These are phyloP conservation scores for Clarireedia sp. DNA, from an alignment of 2,329 filamentous ascomycete genomes.

Conservation along the genomic window DNA sequence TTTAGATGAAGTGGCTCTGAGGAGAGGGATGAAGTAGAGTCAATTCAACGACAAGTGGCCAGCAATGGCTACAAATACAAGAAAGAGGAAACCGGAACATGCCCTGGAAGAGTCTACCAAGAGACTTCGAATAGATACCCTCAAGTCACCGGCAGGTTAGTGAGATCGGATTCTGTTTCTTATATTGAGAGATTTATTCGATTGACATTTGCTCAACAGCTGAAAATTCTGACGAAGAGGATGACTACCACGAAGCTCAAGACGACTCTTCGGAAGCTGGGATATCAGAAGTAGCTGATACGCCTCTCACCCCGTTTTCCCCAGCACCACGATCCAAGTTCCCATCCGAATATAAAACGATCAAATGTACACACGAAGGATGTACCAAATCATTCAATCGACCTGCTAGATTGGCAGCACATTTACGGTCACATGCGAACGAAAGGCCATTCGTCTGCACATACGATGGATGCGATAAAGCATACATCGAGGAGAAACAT, in stretches of 20 bases:
- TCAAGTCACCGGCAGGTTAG: constrained; percentile 9
- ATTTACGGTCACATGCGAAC: constrained; percentile 78
- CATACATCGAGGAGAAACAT: constrained; percentile 80
- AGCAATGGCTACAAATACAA: constrained; percentile 20
- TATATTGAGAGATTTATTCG: background rate
- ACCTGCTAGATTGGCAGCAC: constrained; percentile 69
- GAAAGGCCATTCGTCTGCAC: constrained; percentile 72
- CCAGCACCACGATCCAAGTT: constrained; percentile 42
- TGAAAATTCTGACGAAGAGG: constrained; percentile 34
- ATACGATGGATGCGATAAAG: constrained; percentile 66
- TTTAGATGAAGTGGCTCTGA: background rate
- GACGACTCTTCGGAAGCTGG: constrained; percentile 27
- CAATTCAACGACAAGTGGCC: background rate
- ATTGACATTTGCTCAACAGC: constrained; percentile 4
- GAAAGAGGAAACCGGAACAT: constrained; percentile 19
- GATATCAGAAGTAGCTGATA: constrained; percentile 31
- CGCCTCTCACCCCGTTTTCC: constrained; percentile 43
- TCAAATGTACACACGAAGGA: constrained; percentile 63
- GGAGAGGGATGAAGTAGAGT: background rate
- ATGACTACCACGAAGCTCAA: constrained; percentile 31
- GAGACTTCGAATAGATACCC: constrained; percentile 16
- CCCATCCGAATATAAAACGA: constrained; percentile 68
- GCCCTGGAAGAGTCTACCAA: constrained; percentile 17
- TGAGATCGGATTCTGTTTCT: constrained; percentile 10
- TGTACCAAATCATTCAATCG: constrained; percentile 85